Conservation (phyloP, 208 protist species). For the Wallacemonas collosoma region DNA sequence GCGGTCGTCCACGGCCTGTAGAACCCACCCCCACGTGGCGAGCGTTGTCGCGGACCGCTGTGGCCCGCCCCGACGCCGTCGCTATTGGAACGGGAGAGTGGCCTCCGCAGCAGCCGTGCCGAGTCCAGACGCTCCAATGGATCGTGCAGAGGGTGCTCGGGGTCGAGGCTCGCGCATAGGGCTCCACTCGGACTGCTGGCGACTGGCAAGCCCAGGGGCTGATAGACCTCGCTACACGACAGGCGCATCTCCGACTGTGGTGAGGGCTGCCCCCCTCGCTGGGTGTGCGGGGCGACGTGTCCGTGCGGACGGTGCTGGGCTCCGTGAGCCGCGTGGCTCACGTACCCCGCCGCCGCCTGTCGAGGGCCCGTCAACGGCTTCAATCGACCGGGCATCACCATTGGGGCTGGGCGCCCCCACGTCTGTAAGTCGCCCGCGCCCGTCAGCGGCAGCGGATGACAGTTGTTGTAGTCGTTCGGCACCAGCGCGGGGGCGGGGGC, state of each 20-base stretch:
- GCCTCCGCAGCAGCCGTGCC: neutral
- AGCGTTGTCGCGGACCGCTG: neutral
- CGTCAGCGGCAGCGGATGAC: neutral
- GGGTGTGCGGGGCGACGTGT: neutral
- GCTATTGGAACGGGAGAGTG: neutral
- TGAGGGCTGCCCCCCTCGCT: conserved; percentile 5
- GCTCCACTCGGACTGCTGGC: conserved; percentile 1
- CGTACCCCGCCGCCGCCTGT: neutral
- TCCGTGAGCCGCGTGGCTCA: neutral
- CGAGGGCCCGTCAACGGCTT: neutral
- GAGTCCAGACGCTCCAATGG: conserved; percentile 10
- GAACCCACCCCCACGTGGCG: neutral
- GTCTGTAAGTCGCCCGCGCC: neutral
- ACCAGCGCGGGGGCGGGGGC: neutral
- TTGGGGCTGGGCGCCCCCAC: neutral
- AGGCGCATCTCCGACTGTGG: conserved; percentile 17
- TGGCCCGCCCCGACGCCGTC: neutral
- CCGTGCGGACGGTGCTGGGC: neutral
- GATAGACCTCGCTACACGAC: conserved; percentile 10
- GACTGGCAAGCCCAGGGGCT: conserved; percentile 2
- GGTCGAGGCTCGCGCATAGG: neutral
- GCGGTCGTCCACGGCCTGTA: conserved; percentile 4
- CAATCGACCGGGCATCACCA: conserved; percentile 7
- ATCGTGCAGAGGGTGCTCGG: neutral
- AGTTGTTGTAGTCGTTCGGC: conserved; percentile 14